These are phyloP conservation scores for Cercospora zeina DNA, from an alignment of 2,329 filamentous ascomycete species.

Conservation along the genomic window DNA sequence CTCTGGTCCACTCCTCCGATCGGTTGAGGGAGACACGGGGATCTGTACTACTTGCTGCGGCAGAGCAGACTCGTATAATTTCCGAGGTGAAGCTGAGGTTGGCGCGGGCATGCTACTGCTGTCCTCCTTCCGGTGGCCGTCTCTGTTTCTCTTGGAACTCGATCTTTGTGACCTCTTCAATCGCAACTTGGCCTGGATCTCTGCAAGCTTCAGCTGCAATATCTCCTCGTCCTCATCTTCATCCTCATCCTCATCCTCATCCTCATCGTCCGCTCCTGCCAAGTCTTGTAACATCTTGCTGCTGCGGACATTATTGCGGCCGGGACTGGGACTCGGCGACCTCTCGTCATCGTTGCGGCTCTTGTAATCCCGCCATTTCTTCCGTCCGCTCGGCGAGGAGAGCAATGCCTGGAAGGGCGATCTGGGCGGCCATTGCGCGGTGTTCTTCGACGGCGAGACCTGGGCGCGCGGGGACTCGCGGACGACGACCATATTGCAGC, in stretches of 20 bases:
- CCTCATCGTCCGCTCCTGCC: constrained; percentile 32
- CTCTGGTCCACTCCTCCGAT: constrained; percentile 49
- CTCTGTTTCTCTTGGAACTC: constrained; percentile 24
- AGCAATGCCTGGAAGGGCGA: constrained; percentile 64
- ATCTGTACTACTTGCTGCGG: constrained; percentile 60
- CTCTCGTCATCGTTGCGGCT: constrained; percentile 49
- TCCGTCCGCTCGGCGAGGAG: constrained; percentile 75
- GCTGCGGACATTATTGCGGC: constrained; percentile 32
- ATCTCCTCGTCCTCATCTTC: constrained; percentile 73
- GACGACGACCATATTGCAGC: constrained; percentile 45
- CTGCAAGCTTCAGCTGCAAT: constrained; percentile 78
- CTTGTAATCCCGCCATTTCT: constrained; percentile 68
- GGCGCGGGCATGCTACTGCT: constrained; percentile 21
- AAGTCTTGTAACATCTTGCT: constrained; percentile 35
- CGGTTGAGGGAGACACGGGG: constrained; percentile 68
- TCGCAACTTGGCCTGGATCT: constrained; percentile 83
- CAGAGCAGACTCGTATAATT: constrained; percentile 32
- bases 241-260: constrained; percentile 37
- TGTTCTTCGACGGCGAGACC: constrained; percentile 48
- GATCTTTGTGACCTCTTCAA: constrained; percentile 72
- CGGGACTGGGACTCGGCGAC: constrained; percentile 60
- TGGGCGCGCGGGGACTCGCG: constrained; percentile 51
- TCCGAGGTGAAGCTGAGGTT: constrained; percentile 28
- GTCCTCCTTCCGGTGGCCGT: constrained; percentile 12
- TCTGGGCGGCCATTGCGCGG: constrained; percentile 60